Base-by-base conservation (phyloP, 768 basidiomycete genomes). In the Pholiota conissans region DNA sequence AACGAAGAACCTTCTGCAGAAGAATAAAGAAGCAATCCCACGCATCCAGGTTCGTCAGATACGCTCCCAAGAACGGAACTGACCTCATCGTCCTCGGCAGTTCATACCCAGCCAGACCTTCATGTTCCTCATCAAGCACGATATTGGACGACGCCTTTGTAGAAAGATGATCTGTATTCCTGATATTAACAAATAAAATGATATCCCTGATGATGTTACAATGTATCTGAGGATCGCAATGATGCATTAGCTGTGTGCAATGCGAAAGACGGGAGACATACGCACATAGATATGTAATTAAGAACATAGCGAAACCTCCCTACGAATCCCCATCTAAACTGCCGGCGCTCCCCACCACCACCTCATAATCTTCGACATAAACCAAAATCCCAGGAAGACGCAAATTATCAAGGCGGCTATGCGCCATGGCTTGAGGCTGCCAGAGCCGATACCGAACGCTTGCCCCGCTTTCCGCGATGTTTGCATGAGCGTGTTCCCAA, bases 381-480 rank as follows among this genome's bases (percentile, higher is more conserved):
- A 49, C 85, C 85, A 88, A 20, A 90, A 69, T 0, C 70, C 63
- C 39, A 91, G 56, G 62, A 90, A 81, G 1, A 78, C 69, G 0
- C 69, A 76, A 13, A 87, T 82, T 29, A 87, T 75, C 46, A 84
- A 79, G 55, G 84, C 70, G 11, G 86, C 89, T 40, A 90, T 81
- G 28, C 88, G 79, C 74, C 83, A 87, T 39, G 87, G 85, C 69
- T 84, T 87, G 39, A 90, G 74, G 11, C 86, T 81, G 0, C 88
- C 85, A 28, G 82, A 73, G 5, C 83, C 82, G 49, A 87, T 77
- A 18, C 91, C 91, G 62, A 92, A 92, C 0, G 87, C 89, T 56
- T 89, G 84, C 14, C 81, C 83, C 11, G 87, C 88, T 54, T 87
- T 82, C 55, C 83, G 80, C 6, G 88, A 85, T 0, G 91, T 86